Evolutionary conservation across 768 basidiomycete genomes (phyloP), one percentile per base, ranked within the genome.

Genomic region (Leccinum aurantiacum): DNA sequence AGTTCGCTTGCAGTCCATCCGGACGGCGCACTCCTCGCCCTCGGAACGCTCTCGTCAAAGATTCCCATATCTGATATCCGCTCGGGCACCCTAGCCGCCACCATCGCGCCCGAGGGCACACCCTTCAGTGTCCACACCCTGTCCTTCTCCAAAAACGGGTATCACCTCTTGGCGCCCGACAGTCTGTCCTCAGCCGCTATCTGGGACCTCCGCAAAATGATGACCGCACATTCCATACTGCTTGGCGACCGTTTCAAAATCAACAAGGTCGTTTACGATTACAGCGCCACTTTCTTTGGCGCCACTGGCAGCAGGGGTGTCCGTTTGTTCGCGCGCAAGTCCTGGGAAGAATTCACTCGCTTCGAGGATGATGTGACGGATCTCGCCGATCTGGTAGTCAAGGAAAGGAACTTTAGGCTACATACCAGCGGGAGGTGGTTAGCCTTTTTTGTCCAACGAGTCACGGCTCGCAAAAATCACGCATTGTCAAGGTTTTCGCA

Each of bases 61-160:
- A 86, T 97, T 60, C 89, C 93, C 66, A 89, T 97, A 61, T 94
- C 86, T 74, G 95, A 98, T 70, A 78, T 91, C 54, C 88, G 93
- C 59, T 80, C 86, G 3, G 88, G 91, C n/a, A 78, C 84, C 17
- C 79, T 90, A 58, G 93, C 89, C 31, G 91, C 91, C 2, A 84
- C 85, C 55, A 83, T 93, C 58, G 80, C 85, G 0, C 88, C 90
- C 1, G 84, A 84, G 44, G 64, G 65, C 22, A 33, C 60, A 24
- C 84, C 92, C 4, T 93, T 93, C 76, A 85, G 86, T 27, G 82
- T 96, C 60, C 84, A 89, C 70, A 84, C 91, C 2, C 77, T 96
- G 54, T 86, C 90, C 13, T 98, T 99, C 82, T 96, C 94, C 29
- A 96, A 99, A 76, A 98, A 99, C 69, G 97, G 96, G 2, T 99